Percentiles rank a stretch among this genome's conserved stretches.
phyloP scores from a whole-genome alignment of 768 basidiomycete species.

The Mrakia gelida region DNA sequence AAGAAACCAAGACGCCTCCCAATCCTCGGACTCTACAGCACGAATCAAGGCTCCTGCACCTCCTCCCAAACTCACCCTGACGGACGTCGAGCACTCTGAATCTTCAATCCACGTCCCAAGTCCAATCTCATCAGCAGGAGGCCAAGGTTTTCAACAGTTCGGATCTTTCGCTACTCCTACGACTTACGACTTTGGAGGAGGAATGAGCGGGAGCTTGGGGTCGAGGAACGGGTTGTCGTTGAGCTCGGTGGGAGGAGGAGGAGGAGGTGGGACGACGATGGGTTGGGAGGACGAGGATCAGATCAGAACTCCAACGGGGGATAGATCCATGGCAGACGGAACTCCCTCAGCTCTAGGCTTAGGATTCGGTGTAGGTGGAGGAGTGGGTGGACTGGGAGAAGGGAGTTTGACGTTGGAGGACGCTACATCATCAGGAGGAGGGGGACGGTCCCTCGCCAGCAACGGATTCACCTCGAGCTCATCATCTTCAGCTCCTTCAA shows the following conservation, averaged over 20 bases:
- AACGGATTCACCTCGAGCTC: background rate
- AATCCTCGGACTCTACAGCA: no score
- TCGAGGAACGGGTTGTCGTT: background rate
- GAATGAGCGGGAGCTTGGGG: background rate
- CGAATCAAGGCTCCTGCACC: background rate
- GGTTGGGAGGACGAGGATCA: constrained; percentile 5
- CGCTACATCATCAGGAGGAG: constrained; percentile 3
- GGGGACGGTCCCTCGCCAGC: background rate
- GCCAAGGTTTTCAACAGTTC: background rate
- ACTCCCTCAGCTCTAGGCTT: background rate
- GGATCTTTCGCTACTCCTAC: no score
- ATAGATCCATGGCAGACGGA: background rate
- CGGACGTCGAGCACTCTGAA: no score
- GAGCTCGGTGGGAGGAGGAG: background rate
- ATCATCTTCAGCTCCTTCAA: background rate
- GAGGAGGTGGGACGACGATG: background rate
- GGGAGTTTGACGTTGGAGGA: constrained; percentile 16
- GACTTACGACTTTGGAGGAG: background rate
- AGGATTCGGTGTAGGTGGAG: background rate
- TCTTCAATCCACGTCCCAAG: constrained; percentile 13
- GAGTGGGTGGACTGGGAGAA: background rate
- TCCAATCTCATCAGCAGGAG: background rate
- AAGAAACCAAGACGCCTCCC: no score
- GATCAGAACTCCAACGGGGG: constrained; percentile 15
- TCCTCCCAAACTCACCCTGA: no score